phyloP scores from a whole-genome alignment of 768 basidiomycete genomes.

The Boletus rubescentipes region DNA sequence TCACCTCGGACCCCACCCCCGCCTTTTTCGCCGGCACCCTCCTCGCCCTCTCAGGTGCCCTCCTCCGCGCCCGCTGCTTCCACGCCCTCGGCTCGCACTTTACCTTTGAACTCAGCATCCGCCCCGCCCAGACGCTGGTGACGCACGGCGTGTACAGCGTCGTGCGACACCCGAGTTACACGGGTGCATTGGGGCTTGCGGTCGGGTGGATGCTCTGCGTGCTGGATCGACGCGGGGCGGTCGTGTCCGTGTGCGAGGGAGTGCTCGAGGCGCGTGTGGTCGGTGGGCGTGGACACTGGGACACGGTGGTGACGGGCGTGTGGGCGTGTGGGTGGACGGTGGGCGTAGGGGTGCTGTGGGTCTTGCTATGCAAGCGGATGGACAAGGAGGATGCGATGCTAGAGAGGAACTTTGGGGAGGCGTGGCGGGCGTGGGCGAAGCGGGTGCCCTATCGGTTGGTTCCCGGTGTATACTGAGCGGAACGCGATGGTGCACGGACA shows the following conservation, averaged over 20 bases:
- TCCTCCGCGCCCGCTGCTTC: slow-evolving; percentile 20
- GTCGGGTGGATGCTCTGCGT: slow-evolving; percentile 4
- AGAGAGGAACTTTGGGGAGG: slow-evolving; percentile 25
- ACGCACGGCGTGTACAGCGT: slow-evolving; percentile 25
- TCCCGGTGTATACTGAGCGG: slow-evolving; percentile 19
- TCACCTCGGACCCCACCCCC: not conserved
- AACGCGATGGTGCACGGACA: too few species aligned
- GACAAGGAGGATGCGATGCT: slow-evolving; percentile 30
- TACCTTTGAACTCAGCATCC: slow-evolving; percentile 28
- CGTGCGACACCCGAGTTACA: slow-evolving; percentile 35
- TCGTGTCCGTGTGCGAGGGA: not conserved
- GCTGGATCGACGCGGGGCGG: slow-evolving; percentile 4
- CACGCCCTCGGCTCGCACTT: slow-evolving; percentile 19
- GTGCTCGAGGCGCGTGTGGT: too few species aligned
- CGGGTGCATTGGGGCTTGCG: not conserved
- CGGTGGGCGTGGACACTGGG: too few species aligned
- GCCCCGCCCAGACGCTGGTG: slow-evolving; percentile 22
- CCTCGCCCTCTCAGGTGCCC: slow-evolving; percentile 2
- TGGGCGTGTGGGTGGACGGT: slow-evolving; percentile 1
- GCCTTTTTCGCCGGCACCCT: slow-evolving; percentile 10
- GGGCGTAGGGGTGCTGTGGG: fast-evolving
- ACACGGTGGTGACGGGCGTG: not conserved
- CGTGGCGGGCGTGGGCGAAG: slow-evolving; percentile 25
- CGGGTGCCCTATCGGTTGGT: slow-evolving; percentile 25
- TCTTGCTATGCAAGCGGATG: slow-evolving; percentile 14